Conservation (phyloP, 805 yeast species). For the Wickerhamomyces strasburgensis region DNA sequence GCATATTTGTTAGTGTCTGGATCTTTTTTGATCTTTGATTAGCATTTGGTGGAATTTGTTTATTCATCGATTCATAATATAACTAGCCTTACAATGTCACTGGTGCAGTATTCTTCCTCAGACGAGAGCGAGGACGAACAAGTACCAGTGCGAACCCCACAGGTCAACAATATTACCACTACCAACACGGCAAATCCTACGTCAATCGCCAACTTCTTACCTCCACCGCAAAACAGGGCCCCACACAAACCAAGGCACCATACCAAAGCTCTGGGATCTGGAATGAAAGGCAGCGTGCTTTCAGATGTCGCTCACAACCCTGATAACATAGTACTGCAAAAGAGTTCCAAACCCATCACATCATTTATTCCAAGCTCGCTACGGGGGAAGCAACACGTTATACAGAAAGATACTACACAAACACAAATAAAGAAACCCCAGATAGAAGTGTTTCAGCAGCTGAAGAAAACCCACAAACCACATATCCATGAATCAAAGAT, state of each 20-base stretch:
- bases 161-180: neutral
- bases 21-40: too few relatives aligned
- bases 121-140: conserved; percentile 12
- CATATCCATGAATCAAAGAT: neutral
- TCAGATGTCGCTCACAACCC: conserved; percentile 13
- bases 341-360: conserved; percentile 12
- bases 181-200: neutral
- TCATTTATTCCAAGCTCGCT: conserved; percentile 22
- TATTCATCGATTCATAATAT: too few relatives aligned
- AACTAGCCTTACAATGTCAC: conserved; percentile 10
- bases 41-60: too few relatives aligned
- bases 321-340: conserved; percentile 17
- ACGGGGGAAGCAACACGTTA: too few relatives aligned
- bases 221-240: conserved; percentile 19
- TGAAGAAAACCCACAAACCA: conserved; percentile 1
- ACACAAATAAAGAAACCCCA: neutral
- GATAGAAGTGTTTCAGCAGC: conserved; percentile 1
- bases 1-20: too few relatives aligned
- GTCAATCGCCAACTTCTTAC: conserved; percentile 23
- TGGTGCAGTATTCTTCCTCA: conserved; percentile 16
- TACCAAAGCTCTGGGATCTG: conserved; percentile 15
- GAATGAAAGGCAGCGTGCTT: conserved; percentile 12
- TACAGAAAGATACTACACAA: conserved; percentile 11
- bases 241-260: conserved; percentile 5
- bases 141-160: neutral